Conservation (phyloP, 306 rosid genomes). For the Hippophae gyantsensis region DNA sequence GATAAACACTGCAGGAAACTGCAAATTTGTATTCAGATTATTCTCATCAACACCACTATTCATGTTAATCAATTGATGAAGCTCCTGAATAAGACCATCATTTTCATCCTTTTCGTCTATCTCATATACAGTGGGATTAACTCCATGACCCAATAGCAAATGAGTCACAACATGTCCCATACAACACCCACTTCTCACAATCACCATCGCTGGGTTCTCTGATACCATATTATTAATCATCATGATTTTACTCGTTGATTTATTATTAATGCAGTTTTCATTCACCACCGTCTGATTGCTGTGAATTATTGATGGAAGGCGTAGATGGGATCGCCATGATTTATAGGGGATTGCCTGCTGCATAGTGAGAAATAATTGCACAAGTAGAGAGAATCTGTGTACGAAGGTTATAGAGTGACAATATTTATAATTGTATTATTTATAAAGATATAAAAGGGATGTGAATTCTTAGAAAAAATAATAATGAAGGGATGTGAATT, state of each 20-base stretch:
- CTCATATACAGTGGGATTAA: slow-evolving; percentile 46
- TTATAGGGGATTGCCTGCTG: slow-evolving; percentile 67
- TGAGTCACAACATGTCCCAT: slow-evolving; percentile 59
- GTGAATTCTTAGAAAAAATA: slow-evolving; percentile 13
- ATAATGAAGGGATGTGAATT: not conserved
- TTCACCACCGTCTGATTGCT: not conserved
- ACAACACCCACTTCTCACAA: slow-evolving; percentile 46
- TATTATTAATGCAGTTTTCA: not conserved
- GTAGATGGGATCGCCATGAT: slow-evolving; percentile 31
- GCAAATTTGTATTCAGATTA: slow-evolving; percentile 9
- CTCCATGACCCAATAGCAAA: slow-evolving; percentile 47
- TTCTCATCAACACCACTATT: slow-evolving; percentile 10
- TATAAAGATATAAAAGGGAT: not conserved
- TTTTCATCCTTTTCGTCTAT: slow-evolving; percentile 44
- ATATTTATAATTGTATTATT: not conserved
- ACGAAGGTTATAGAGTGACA: not conserved
- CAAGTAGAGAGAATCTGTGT: not conserved
- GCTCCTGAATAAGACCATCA: slow-evolving; percentile 4
- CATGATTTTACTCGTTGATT: not conserved
- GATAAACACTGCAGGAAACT: slow-evolving; percentile 47
- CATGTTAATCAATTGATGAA: slow-evolving; percentile 1
- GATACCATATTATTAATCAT: slow-evolving; percentile 26
- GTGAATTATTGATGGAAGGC: not conserved
- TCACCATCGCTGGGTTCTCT: slow-evolving; percentile 45
- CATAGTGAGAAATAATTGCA: slow-evolving; percentile 18